phyloP scores from a whole-genome alignment of 768 basidiomycete species.

The Mycena venus region DNA sequence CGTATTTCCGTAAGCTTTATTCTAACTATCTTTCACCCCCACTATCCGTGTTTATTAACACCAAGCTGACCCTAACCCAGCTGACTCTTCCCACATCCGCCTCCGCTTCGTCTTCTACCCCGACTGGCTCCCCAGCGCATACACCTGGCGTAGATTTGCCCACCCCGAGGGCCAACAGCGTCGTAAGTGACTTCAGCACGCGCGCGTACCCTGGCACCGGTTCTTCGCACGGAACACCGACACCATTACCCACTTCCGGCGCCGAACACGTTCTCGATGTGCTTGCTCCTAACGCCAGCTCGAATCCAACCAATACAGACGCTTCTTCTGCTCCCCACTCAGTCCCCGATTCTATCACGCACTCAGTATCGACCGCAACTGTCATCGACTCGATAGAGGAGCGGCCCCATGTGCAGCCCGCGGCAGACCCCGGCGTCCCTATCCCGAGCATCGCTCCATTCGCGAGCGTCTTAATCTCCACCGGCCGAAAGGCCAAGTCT shows the following conservation, averaged over 20 bases:
- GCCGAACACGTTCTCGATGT: too few species aligned
- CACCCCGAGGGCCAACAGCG: slow-evolving; percentile 19
- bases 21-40: not conserved
- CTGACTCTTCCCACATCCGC: not conserved
- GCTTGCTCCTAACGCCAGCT: not conserved
- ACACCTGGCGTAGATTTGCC: not conserved
- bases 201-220: slow-evolving; percentile 15
- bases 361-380: too few species aligned
- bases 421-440: not conserved
- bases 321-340: too few species aligned
- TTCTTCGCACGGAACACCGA: not conserved
- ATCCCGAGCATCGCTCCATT: not conserved
- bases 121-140: not conserved
- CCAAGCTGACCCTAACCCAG: not conserved
- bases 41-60: too few species aligned
- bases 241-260: not conserved
- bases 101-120: not conserved
- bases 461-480: not conserved
- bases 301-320: too few species aligned
- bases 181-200: slow-evolving; percentile 18
- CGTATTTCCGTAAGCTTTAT: slow-evolving; percentile 25
- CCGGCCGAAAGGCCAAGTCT: too few species aligned
- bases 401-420: not conserved
- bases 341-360: too few species aligned
- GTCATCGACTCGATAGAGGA: too few species aligned